A percentile compares a stretch with the other conserved stretches of the same genome.
These are phyloP conservation scores for Astragalus membranaceus DNA, from an alignment of 306 rosid species.

Conservation along the genomic window DNA sequence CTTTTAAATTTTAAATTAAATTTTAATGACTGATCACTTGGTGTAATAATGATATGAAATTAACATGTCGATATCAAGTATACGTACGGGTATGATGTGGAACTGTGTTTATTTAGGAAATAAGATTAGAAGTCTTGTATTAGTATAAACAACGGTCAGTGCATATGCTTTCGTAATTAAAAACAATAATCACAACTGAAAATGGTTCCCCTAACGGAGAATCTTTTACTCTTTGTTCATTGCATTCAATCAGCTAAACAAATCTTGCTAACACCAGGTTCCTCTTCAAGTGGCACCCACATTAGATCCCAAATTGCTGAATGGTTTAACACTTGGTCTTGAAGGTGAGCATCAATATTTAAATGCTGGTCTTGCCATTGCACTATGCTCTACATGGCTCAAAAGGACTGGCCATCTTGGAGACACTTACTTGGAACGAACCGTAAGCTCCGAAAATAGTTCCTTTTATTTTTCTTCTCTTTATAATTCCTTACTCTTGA, in stretches of 20 bases:
- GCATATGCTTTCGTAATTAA: too few relatives aligned
- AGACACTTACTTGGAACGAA: constrained; percentile 35
- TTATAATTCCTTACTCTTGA: neutral
- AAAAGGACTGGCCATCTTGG: constrained; percentile 71
- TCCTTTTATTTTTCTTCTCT: neutral
- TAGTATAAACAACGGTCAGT: too few relatives aligned
- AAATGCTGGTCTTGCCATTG: constrained; percentile 89
- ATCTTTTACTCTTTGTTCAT: neutral
- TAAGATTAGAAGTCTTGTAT: too few relatives aligned
- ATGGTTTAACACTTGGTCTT: constrained; percentile 81
- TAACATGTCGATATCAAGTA: constrained; percentile 7
- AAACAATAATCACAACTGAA: too few relatives aligned
- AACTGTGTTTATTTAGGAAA: neutral
- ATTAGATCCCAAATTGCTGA: constrained; percentile 56
- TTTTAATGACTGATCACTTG: constrained; percentile 3
- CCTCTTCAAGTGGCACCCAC: constrained; percentile 57
- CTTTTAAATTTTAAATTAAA: neutral
- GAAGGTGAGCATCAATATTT: constrained; percentile 95
- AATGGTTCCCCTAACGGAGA: too few relatives aligned
- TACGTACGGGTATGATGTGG: neutral
- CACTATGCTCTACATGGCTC: constrained; percentile 86
- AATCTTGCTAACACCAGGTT: constrained; percentile 45
- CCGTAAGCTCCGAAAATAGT: constrained; percentile 46
- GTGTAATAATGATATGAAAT: constrained; percentile 1
- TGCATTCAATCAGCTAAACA: constrained; percentile 22